Conservation (phyloP, 164 flowering plant genomes). For the Umbilicus rupestris region DNA sequence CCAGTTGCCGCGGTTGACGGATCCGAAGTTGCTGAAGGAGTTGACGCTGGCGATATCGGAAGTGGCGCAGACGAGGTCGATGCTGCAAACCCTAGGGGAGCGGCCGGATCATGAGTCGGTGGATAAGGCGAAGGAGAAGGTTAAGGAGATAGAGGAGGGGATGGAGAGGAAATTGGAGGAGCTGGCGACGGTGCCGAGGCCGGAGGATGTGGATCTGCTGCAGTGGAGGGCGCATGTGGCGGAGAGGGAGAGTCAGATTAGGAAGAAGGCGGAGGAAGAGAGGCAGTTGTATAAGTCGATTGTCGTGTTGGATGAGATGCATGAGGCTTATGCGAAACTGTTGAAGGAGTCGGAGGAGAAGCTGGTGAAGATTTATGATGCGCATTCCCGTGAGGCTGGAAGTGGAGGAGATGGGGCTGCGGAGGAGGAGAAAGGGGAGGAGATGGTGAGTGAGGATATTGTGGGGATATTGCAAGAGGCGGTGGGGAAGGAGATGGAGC, state of each 20-base stretch:
- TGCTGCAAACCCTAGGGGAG: slow-evolving; percentile 12
- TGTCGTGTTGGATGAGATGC: slow-evolving; percentile 72
- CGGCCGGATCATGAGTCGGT: slow-evolving; percentile 14
- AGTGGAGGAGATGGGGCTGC: slow-evolving; percentile 12
- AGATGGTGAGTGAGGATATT: slow-evolving; percentile 67
- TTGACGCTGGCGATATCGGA: slow-evolving; percentile 11
- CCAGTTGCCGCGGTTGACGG: slow-evolving; percentile 11
- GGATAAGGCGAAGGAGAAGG: slow-evolving; percentile 9
- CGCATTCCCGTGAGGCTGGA: slow-evolving; percentile 1
- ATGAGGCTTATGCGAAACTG: slow-evolving; percentile 58
- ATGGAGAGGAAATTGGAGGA: slow-evolving; percentile 13
- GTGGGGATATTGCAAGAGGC: slow-evolving; percentile 49
- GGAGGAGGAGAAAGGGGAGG: slow-evolving; percentile 14
- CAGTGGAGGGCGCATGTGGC: slow-evolving; percentile 12
- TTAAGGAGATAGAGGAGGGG: slow-evolving; percentile 6
- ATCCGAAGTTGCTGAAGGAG: slow-evolving; percentile 10
- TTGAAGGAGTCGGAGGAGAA: slow-evolving; percentile 65
- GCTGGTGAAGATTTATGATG: slow-evolving; percentile 50
- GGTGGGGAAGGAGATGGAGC: slow-evolving; percentile 30
- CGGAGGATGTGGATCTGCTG: slow-evolving; percentile 8
- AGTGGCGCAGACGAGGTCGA: slow-evolving; percentile 12
- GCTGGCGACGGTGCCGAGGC: slow-evolving; percentile 8
- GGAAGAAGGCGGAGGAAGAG: slow-evolving; percentile 49
- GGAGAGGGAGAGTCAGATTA: slow-evolving; percentile 26
- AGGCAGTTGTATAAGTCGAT: slow-evolving; percentile 35